Conservation (phyloP, 495 filamentous ascomycete species). For the Talaromyces thailandensis region DNA sequence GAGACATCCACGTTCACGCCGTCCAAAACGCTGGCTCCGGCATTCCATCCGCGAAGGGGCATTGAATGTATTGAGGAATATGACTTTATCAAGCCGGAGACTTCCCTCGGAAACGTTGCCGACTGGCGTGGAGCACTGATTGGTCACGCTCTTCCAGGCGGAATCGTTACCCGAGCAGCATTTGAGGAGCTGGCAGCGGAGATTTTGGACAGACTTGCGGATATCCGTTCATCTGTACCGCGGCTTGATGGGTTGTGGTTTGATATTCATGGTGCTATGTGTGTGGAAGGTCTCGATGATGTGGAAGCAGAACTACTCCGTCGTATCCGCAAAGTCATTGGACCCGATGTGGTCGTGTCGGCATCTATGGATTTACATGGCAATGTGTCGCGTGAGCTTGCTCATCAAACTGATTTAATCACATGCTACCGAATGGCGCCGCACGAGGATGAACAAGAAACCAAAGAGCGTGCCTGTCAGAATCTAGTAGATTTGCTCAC, state of each 20-base stretch:
- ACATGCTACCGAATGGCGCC: constrained; percentile 51
- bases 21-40: constrained; percentile 38
- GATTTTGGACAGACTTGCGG: constrained; percentile 32
- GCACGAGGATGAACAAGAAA: constrained; percentile 42
- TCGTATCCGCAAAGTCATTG: constrained; percentile 37
- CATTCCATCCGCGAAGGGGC: constrained; percentile 43
- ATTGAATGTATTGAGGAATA: constrained; percentile 38
- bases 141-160: constrained; percentile 47
- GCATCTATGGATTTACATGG: constrained; percentile 51
- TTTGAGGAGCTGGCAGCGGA: constrained; percentile 41
- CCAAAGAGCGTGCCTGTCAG: constrained; percentile 44
- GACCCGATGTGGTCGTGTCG: constrained; percentile 40
- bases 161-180: constrained; percentile 35
- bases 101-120: constrained; percentile 29
- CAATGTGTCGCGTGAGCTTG: constrained; percentile 43
- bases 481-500: constrained; percentile 38
- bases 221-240: constrained; percentile 18
- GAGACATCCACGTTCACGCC: constrained; percentile 50
- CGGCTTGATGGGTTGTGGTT: constrained; percentile 45
- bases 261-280: constrained; percentile 53
- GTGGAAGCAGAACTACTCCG: constrained; percentile 41
- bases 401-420: constrained; percentile 42
- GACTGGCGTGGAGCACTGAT: constrained; percentile 44
- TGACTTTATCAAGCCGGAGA: constrained; percentile 32
- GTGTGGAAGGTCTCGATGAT: constrained; percentile 43